Conservation (phyloP, 2,329 filamentous ascomycete genomes). For the Zymoseptoria brevis region DNA sequence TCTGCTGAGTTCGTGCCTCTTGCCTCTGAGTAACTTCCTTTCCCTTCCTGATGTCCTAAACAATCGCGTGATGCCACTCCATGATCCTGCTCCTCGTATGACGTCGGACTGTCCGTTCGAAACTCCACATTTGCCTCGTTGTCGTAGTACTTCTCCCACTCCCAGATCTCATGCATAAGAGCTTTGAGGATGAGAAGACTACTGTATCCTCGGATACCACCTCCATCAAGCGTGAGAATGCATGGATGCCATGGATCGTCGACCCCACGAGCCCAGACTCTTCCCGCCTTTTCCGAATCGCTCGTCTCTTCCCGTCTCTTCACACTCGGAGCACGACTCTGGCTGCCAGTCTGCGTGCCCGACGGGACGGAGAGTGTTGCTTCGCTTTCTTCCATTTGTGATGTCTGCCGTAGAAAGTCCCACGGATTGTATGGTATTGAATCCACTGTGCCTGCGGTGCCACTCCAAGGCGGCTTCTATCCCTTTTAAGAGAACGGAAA, state of each 20-base stretch:
- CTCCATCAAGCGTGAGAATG: conserved; percentile 43
- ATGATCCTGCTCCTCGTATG: conserved; percentile 11
- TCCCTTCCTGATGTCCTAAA: background rate
- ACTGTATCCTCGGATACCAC: conserved; percentile 45
- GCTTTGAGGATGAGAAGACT: conserved; percentile 42
- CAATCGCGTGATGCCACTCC: conserved; percentile 12
- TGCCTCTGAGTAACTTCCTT: background rate
- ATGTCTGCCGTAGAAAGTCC: conserved; percentile 20
- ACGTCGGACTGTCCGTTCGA: conserved; percentile 15
- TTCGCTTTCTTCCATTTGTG: conserved; percentile 18
- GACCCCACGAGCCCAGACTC: conserved; percentile 35
- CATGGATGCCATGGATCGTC: conserved; percentile 43
- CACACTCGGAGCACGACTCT: conserved; percentile 21
- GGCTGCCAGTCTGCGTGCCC: conserved; percentile 15
- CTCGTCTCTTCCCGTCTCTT: conserved; percentile 26
- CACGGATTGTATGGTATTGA: conserved; percentile 28
- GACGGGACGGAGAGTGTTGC: conserved; percentile 14
- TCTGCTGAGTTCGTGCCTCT: background rate
- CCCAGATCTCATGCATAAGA: conserved; percentile 42
- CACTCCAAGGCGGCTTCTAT: conserved; percentile 6
- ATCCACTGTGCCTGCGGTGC: conserved; percentile 25
- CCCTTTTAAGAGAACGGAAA: background rate
- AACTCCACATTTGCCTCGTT: conserved; percentile 9
- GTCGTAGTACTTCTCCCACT: conserved; percentile 37
- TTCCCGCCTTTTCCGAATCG: conserved; percentile 35